Conservation (phyloP, 805 yeast species). For the Hanseniaspora occidentalis region DNA sequence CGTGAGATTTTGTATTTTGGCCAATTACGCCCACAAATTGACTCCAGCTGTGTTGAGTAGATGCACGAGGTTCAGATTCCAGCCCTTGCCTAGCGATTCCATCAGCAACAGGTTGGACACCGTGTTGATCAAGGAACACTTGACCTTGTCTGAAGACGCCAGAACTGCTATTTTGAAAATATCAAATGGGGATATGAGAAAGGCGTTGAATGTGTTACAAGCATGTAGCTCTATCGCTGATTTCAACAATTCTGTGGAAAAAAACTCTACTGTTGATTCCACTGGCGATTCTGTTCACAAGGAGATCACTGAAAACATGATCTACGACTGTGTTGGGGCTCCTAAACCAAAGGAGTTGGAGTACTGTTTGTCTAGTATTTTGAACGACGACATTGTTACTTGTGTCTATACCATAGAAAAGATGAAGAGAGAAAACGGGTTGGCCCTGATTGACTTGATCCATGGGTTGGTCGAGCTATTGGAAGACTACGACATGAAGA, state of each 20-base stretch:
- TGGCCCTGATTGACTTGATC: conserved; percentile 80
- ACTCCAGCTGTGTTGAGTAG: conserved; percentile 91
- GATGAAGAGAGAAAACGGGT: conserved; percentile 61
- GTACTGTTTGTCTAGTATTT: conserved; percentile 57
- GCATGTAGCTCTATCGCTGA: conserved; percentile 50
- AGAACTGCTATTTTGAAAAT: conserved; percentile 51
- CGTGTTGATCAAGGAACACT: conserved; percentile 58
- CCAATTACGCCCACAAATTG: conserved; percentile 89
- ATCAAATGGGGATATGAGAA: conserved; percentile 94
- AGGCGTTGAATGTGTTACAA: conserved; percentile 84
- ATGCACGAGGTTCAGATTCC: conserved; percentile 89
- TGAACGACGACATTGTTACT: conserved; percentile 82
- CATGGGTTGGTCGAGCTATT: conserved; percentile 64
- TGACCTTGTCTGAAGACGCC: conserved; percentile 49
- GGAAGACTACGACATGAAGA: conserved; percentile 52
- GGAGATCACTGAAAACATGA: conserved; percentile 57
- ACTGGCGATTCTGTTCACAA: conserved; percentile 31
- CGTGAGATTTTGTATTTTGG: conserved; percentile 90
- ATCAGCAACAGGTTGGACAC: conserved; percentile 52
- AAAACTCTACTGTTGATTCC: conserved; percentile 23
- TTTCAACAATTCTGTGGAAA: conserved; percentile 1
- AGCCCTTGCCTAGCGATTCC: conserved; percentile 62
- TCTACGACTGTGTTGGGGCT: conserved; percentile 91
- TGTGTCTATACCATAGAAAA: conserved; percentile 54
- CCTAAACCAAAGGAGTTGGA: conserved; percentile 84